Percentiles rank a stretch among this genome's conserved stretches.
These are phyloP conservation scores for Aspergillus bombycis DNA, from an alignment of 2,329 filamentous ascomycete genomes.

Conservation along the genomic window DNA sequence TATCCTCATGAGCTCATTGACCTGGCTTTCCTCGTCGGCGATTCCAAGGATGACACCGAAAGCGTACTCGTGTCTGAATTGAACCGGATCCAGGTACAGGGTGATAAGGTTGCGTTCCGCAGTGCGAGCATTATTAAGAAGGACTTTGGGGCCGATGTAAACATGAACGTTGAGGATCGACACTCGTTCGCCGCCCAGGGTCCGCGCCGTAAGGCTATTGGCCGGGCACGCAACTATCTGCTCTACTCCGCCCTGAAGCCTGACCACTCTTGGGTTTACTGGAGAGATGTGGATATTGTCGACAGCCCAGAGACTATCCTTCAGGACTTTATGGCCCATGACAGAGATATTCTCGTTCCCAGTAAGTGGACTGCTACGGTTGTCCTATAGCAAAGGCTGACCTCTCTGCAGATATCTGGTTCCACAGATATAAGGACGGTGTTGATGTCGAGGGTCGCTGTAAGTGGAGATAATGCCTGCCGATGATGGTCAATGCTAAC, in stretches of 20 bases:
- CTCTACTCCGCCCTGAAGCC: conserved; percentile 81
- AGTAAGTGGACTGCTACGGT: conserved; percentile 63
- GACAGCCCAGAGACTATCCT: conserved; percentile 86
- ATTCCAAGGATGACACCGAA: conserved; percentile 87
- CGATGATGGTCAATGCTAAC: conserved; percentile 23
- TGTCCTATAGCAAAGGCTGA: conserved; percentile 19
- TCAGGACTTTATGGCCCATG: conserved; percentile 93
- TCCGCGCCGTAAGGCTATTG: conserved; percentile 87
- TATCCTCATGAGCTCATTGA: conserved; percentile 97
- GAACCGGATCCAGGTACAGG: conserved; percentile 80
- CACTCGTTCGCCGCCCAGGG: conserved; percentile 88
- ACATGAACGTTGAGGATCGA: conserved; percentile 78
- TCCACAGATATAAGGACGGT: conserved; percentile 65
- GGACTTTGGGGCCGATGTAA: conserved; percentile 77
- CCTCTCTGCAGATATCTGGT: conserved; percentile 65
- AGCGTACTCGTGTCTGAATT: conserved; percentile 84
- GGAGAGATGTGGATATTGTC: conserved; percentile 95
- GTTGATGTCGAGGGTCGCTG: conserved; percentile 93
- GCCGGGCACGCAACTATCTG: conserved; percentile 87
- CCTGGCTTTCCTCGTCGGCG: conserved; percentile 89
- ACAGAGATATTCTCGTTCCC: conserved; percentile 89
- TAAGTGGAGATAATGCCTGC: conserved; percentile 52
- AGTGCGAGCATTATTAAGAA: conserved; percentile 87
- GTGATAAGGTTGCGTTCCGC: conserved; percentile 75
- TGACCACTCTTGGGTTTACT: conserved; percentile 98